These are phyloP conservation scores for Blastobotrys ciferrii DNA, from an alignment of 1,139 yeast species.

Conservation along the genomic window DNA sequence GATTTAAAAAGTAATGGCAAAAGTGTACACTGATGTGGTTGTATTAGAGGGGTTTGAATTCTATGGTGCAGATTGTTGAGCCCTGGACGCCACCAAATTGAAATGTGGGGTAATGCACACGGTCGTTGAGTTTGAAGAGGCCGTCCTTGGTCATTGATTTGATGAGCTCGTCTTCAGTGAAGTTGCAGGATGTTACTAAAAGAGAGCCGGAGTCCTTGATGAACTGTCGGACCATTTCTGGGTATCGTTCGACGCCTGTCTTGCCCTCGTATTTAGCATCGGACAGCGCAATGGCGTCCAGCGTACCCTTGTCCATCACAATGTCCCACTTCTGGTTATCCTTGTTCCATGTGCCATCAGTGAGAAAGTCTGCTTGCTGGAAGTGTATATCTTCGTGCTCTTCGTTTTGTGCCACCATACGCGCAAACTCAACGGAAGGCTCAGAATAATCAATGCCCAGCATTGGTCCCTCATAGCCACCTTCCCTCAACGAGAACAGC, in stretches of 20 bases:
- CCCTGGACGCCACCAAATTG: constrained; percentile 89
- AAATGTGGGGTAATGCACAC: constrained; percentile 72
- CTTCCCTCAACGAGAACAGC: constrained; percentile 67
- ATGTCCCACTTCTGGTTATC: constrained; percentile 54
- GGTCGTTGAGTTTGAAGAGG: constrained; percentile 56
- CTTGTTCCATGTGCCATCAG: constrained; percentile 35
- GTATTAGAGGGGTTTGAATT: background rate
- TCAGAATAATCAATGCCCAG: constrained; percentile 86
- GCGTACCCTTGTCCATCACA: constrained; percentile 87
- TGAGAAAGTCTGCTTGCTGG: constrained; percentile 47
- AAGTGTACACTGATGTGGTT: no score
- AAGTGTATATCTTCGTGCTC: constrained; percentile 42
- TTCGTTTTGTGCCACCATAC: constrained; percentile 49
- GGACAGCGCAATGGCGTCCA: constrained; percentile 93
- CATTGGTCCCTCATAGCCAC: constrained; percentile 48
- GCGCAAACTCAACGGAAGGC: constrained; percentile 73
- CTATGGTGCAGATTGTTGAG: constrained; percentile 81
- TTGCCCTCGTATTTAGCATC: constrained; percentile 47
- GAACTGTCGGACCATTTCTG: constrained; percentile 55
- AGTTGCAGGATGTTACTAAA: constrained; percentile 91
- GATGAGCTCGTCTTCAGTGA: constrained; percentile 73
- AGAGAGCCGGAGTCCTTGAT: constrained; percentile 48
- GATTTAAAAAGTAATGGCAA: no score
- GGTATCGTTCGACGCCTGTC: constrained; percentile 62
- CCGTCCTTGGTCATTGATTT: constrained; percentile 47